These are phyloP conservation scores for Oenanthe sinensis DNA, from an alignment of 129 eudicot genomes.

Conservation along the genomic window DNA sequence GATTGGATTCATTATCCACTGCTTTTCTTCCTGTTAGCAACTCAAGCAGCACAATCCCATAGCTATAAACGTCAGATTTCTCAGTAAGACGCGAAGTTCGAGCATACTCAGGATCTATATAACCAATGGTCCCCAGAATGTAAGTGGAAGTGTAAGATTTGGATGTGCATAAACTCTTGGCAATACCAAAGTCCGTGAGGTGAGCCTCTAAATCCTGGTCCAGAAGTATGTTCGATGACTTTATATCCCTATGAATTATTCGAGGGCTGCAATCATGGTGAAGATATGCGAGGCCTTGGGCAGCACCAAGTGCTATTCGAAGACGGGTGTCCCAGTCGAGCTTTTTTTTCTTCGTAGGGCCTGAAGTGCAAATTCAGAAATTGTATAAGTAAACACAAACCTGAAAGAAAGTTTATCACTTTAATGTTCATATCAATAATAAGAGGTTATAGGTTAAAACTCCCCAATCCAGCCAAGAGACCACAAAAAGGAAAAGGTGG, in stretches of 20 bases:
- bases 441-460: not conserved
- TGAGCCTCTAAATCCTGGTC: slow-evolving; percentile 91
- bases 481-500: not conserved
- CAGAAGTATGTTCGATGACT: slow-evolving; percentile 84
- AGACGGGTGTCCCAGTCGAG: slow-evolving; percentile 92
- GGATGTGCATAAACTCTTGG: slow-evolving; percentile 74
- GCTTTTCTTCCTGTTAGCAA: slow-evolving; percentile 93
- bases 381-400: not conserved
- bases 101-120: slow-evolving; percentile 96
- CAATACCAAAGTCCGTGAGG: slow-evolving; percentile 96
- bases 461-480: not conserved
- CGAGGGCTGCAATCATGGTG: slow-evolving; percentile 99
- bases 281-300: slow-evolving; percentile 96
- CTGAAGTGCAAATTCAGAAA: slow-evolving; percentile 15
- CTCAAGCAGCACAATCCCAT: slow-evolving; percentile 84
- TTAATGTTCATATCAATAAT: not conserved
- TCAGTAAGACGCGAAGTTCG: slow-evolving; percentile 96
- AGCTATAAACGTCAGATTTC: slow-evolving; percentile 96
- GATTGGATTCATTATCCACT: slow-evolving; percentile 90
- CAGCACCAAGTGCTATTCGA: slow-evolving; percentile 78
- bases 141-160: slow-evolving; percentile 84
- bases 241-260: slow-evolving; percentile 89
- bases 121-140: slow-evolving; percentile 93
- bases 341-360: slow-evolving; percentile 73
- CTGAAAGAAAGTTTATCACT: not conserved